Evolutionary conservation across 2,329 filamentous ascomycete genomes (phyloP), one percentile per base, ranked within the genome.

Genomic region (Myriosclerotinia curreyana): DNA sequence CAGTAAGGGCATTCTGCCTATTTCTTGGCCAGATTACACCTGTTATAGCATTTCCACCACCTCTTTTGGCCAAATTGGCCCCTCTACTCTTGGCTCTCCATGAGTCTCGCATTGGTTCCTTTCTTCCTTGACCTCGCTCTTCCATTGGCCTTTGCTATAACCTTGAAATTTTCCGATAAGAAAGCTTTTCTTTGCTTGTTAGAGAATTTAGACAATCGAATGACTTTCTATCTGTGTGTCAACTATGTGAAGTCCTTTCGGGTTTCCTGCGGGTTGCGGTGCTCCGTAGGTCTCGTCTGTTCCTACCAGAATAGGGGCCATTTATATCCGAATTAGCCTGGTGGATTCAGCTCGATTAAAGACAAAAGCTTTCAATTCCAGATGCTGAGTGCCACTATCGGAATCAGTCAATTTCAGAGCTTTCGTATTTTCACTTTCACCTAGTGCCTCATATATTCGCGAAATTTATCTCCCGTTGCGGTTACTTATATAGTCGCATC

Each of bases 211-310:
- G 22, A 8, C 3, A 15, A 31, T 55, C 6, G 2, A n/a, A n/a
- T 5, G 6, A 28, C 31, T 31, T 51, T 15, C 12, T 38, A 38
- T 38, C 12, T 14, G 12, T 54, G 8, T 28, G 17, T 31, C 28
- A 31, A 31, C 28, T 31, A 31, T 31, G 28, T 31, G 5, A 6
- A 31, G 28, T 31, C 28, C 6, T 31, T 31, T 36, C n/a, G 12
- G 7, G 22, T 12, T 48, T 22, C 7, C 11, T 7, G 6, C n/a
- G 17, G 5, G 22, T 17, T 4, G 14, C 0, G 0, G 1, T 12
- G 12, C 8, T 25, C 36, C 31, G 14, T 48, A 17, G 28, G 22
- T 17, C 9, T n/a, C 36, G 7, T 48, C 12, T 25, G 9, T n/a
- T 34, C 12, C 28, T 12, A 12, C 31, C 20, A 12, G 28, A n/a